phyloP scores from a whole-genome alignment of 306 rosid species.

The Datisca glomerata region DNA sequence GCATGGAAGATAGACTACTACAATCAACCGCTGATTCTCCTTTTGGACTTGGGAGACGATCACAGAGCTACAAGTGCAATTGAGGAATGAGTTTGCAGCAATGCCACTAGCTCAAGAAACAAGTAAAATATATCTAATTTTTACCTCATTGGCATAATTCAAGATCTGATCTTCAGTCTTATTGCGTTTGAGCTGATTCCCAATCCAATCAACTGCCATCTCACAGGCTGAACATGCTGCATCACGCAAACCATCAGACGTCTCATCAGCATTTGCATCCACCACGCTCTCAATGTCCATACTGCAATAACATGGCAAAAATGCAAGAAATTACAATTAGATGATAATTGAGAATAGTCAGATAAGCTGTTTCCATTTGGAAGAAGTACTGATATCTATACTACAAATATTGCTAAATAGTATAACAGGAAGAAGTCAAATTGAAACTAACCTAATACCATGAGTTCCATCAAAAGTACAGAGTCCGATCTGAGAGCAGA shows the following conservation, averaged over 20 bases:
- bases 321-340: not conserved
- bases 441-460: conserved; percentile 51
- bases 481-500: conserved; percentile 56
- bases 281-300: conserved; percentile 31
- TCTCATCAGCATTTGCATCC: conserved; percentile 20
- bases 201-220: conserved; percentile 66
- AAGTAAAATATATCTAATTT: not conserved
- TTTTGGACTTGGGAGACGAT: conserved; percentile 53
- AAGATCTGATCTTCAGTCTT: conserved; percentile 43
- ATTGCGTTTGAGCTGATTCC: conserved; percentile 43
- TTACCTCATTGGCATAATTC: conserved; percentile 45
- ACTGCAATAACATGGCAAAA: not conserved
- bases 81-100: conserved; percentile 1
- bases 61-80: conserved; percentile 50
- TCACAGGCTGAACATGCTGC: conserved; percentile 43
- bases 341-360: not conserved
- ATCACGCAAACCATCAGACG: conserved; percentile 18
- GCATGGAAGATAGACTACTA: conserved; percentile 44
- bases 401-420: not conserved
- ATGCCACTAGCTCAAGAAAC: not conserved
- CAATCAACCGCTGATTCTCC: conserved; percentile 70
- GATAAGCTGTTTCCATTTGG: not conserved
- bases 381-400: not conserved
- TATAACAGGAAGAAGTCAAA: not conserved
- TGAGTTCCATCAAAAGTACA: conserved; percentile 46